These are phyloP conservation scores for Botrytis sinoallii DNA, from an alignment of 2,329 filamentous ascomycete genomes.

Conservation along the genomic window DNA sequence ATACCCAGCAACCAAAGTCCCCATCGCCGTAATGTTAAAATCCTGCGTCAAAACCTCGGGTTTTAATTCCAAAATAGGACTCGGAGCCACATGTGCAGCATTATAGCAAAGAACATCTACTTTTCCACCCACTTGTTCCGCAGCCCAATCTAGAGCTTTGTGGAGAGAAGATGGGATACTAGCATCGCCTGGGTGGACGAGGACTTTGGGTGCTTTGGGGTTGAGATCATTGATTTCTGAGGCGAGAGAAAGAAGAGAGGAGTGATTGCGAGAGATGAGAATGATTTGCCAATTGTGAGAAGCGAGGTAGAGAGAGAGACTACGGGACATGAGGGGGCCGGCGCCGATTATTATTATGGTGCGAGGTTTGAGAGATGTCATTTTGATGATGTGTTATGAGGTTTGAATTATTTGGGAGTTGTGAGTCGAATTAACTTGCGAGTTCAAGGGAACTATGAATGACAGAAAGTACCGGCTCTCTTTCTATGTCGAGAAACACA, in stretches of 20 bases:
- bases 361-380: conserved; percentile 9
- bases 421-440: not conserved
- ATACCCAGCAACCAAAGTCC: conserved; percentile 11
- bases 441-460: not conserved
- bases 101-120: conserved; percentile 14
- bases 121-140: not conserved
- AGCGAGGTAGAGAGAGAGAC: conserved; percentile 16
- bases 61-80: not conserved
- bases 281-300: conserved; percentile 16
- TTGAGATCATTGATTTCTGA: conserved; percentile 1
- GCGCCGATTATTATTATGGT: conserved; percentile 13
- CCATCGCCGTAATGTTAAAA: not conserved
- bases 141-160: conserved; percentile 11
- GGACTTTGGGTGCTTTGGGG: not conserved
- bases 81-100: not conserved
- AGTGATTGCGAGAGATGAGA: not conserved
- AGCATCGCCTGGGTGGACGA: conserved; percentile 5
- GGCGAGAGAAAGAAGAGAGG: not conserved
- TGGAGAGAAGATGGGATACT: not conserved
- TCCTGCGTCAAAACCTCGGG: not conserved
- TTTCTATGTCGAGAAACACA: not conserved
- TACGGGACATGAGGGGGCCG: conserved; percentile 17
- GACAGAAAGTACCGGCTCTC: not conserved
- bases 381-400: not conserved
- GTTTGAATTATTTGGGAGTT: not conserved